Conservation (phyloP, 371 early-diverging fungal genomes). For the Mucor circinelloides region DNA sequence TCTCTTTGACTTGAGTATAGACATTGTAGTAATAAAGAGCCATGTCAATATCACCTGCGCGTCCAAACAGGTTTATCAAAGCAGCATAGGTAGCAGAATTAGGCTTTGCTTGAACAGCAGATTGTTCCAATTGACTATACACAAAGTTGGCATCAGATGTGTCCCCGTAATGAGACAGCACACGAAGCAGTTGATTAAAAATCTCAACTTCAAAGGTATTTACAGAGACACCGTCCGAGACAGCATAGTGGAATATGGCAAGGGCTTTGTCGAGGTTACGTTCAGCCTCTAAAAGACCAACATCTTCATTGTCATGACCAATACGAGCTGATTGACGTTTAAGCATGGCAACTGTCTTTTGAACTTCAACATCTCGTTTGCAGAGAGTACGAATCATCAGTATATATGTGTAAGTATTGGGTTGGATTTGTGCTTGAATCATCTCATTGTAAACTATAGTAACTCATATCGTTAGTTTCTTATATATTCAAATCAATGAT, state of each 20-base stretch:
- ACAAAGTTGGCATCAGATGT: slow-evolving; percentile 38
- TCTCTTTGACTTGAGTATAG: slow-evolving; percentile 26
- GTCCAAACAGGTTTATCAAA: slow-evolving; percentile 53
- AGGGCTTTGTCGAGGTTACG: slow-evolving; percentile 40
- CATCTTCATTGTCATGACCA: slow-evolving; percentile 29
- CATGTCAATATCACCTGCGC: slow-evolving; percentile 44
- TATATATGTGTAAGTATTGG: slow-evolving; percentile 40
- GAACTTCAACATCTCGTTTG: slow-evolving; percentile 53
- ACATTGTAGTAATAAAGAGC: slow-evolving; percentile 40
- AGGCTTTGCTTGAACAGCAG: slow-evolving; percentile 25
- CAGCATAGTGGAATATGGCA: slow-evolving; percentile 37
- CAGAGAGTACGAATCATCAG: slow-evolving; percentile 43
- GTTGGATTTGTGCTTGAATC: slow-evolving; percentile 33
- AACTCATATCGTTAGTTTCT: not conserved
- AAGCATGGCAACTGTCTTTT: slow-evolving; percentile 45
- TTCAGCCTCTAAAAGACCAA: slow-evolving; percentile 35
- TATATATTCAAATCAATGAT: not conserved
- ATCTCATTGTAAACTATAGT: slow-evolving; percentile 50
- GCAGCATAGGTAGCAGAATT: slow-evolving; percentile 53
- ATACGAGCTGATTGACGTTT: slow-evolving; percentile 37
- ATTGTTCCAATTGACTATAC: slow-evolving; percentile 35
- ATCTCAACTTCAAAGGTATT: slow-evolving; percentile 47
- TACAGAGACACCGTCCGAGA: slow-evolving; percentile 18
- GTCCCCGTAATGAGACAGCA: slow-evolving; percentile 51
- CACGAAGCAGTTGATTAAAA: slow-evolving; percentile 49